A percentile compares a stretch with the other conserved stretches of the same genome.
phyloP scores from a whole-genome alignment of 345 rosid species.

The Pistacia vera region DNA sequence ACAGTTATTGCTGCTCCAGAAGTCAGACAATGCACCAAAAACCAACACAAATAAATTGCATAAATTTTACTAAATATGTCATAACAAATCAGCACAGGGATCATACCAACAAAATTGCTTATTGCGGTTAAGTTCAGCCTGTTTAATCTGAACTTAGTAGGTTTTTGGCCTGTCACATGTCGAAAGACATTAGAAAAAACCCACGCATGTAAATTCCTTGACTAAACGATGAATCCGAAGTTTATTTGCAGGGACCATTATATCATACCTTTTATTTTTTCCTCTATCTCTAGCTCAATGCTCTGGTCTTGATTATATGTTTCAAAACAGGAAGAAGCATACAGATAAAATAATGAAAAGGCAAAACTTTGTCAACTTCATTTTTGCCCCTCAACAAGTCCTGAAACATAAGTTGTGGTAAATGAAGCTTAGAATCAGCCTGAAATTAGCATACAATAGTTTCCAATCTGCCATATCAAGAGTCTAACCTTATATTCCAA shows the following conservation, averaged over 20 bases:
- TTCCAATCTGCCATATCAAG: conserved; percentile 24
- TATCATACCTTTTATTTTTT: conserved; percentile 60
- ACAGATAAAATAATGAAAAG: conserved; percentile 84
- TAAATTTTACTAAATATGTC: conserved; percentile 13
- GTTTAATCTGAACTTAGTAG: conserved; percentile 44
- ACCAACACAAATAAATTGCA: conserved; percentile 23
- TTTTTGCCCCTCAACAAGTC: conserved; percentile 50
- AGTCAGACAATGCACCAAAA: conserved; percentile 29
- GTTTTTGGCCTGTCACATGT: conserved; percentile 49
- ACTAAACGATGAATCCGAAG: background rate
- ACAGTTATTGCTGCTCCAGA: conserved; percentile 54
- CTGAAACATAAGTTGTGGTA: conserved; percentile 47
- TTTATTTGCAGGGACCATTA: conserved; percentile 8
- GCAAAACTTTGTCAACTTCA: conserved; percentile 66
- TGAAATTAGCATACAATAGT: conserved; percentile 15
- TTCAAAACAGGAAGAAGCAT: conserved; percentile 90
- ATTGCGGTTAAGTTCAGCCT: conserved; percentile 45
- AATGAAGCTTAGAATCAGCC: conserved; percentile 16
- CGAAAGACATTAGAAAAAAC: conserved; percentile 22
- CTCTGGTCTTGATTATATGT: conserved; percentile 64
- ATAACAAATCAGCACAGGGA: conserved; percentile 23
- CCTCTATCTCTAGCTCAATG: conserved; percentile 68
- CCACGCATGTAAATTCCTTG: conserved; percentile 5
- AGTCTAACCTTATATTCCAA: conserved; percentile 75
- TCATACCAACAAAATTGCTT: conserved; percentile 61